Percentiles rank a stretch among this genome's conserved stretches.
Evolutionary conservation across 2,329 filamentous ascomycete genomes (phyloP).

Genomic region (Colletotrichum limetticola): DNA sequence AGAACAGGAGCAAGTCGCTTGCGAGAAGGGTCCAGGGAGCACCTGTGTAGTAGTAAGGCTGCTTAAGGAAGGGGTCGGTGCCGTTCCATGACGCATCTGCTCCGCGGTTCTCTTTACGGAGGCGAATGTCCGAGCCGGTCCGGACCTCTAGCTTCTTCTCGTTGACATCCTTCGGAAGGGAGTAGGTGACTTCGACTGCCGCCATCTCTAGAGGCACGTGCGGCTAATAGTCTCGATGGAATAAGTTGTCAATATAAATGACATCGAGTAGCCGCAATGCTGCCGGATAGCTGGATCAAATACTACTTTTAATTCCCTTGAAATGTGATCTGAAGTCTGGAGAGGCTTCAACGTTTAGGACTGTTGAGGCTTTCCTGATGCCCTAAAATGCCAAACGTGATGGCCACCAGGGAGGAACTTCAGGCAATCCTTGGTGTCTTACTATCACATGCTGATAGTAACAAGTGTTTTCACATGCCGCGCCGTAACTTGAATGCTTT

Average conservation of each 20-base stretch:
- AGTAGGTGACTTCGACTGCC: not conserved
- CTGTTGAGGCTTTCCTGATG: not conserved
- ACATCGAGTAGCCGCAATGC: not conserved
- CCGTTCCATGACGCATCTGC: not conserved
- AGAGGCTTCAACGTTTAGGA: not conserved
- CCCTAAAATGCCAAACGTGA: not conserved
- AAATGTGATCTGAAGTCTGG: not conserved
- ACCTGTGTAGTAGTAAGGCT: slow-evolving; percentile 11
- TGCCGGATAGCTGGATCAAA: not conserved
- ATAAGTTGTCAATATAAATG: fast-evolving
- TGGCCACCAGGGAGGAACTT: not conserved
- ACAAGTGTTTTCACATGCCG: not conserved
- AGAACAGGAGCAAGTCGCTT: slow-evolving; percentile 6
- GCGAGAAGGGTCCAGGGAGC: slow-evolving; percentile 11
- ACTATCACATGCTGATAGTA: not conserved
- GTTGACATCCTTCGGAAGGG: not conserved
- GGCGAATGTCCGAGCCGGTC: not conserved
- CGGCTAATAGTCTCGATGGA: not conserved
- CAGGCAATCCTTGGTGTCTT: not conserved
- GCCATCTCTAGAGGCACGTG: not conserved
- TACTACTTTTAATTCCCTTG: not conserved
- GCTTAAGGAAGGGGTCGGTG: not conserved
- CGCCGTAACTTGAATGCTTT: not conserved
- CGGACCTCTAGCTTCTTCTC: not conserved
- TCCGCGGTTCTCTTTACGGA: not conserved